Evolutionary conservation across 495 filamentous ascomycete species (phyloP).

Genomic region (Penicillium crystallinum): DNA sequence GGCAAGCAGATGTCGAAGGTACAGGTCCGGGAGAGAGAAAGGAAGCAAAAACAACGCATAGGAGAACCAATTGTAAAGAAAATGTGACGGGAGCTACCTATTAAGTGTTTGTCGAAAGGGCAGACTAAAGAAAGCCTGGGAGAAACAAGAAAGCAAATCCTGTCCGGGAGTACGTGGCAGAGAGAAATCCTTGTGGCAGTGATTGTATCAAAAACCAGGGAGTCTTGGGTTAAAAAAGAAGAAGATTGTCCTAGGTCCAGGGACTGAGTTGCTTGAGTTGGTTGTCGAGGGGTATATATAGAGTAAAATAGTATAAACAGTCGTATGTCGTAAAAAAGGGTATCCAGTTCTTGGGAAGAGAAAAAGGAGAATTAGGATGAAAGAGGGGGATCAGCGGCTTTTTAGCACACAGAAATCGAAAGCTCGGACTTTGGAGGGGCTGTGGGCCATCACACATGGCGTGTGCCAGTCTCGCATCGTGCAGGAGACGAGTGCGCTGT

Average conservation of each 20-base stretch:
- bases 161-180: conserved; percentile 31
- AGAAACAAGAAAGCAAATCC: conserved; percentile 35
- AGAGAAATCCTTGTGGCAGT: conserved; percentile 22
- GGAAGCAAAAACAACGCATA: conserved; percentile 20
- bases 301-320: conserved; percentile 2
- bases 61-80: conserved; percentile 22
- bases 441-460: conserved; percentile 25
- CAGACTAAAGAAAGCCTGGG: conserved; percentile 36
- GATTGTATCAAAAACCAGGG: conserved; percentile 21
- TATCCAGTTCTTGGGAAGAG: conserved; percentile 21
- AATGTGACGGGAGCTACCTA: conserved; percentile 45
- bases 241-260: conserved; percentile 33
- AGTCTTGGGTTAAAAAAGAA: conserved; percentile 1
- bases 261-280: conserved; percentile 10
- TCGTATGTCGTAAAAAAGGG: conserved; percentile 9
- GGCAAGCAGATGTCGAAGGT: conserved; percentile 10
- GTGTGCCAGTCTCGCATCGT: conserved; percentile 30
- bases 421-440: conserved; percentile 12
- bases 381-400: conserved; percentile 25
- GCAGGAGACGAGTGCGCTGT: conserved; percentile 27
- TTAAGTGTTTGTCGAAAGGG: conserved; percentile 30
- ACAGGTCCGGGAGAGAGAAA: conserved; percentile 21
- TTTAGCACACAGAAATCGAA: conserved; percentile 19
- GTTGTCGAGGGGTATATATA: conserved; percentile 4
- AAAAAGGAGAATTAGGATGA: conserved; percentile 13